Evolutionary conservation across 257 asterid species (phyloP).

Genomic region (Forsythia viridissima): DNA sequence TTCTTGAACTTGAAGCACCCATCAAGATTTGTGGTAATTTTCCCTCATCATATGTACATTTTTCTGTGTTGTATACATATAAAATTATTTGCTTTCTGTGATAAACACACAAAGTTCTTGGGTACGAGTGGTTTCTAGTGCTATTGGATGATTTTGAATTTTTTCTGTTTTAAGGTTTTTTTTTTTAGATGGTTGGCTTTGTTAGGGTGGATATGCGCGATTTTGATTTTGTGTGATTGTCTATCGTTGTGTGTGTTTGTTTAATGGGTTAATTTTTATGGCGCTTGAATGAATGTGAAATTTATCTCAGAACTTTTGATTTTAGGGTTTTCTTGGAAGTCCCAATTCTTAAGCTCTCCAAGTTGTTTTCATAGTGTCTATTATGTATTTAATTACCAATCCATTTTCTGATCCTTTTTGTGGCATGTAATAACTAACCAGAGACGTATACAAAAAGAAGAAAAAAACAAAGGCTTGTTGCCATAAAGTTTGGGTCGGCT

Average conservation of each 20-base stretch:
- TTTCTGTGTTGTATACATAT: neutral
- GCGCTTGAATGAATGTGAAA: neutral
- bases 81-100: constrained; percentile 4
- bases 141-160: constrained; percentile 1
- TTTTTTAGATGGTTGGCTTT: neutral
- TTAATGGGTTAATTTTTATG: constrained; percentile 1
- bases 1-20: constrained; percentile 93
- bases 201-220: neutral
- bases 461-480: neutral
- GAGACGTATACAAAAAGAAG: neutral
- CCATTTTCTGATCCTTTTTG: neutral
- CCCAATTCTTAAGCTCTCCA: constrained; percentile 9
- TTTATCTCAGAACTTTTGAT: neutral
- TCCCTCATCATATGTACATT: neutral
- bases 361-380: neutral
- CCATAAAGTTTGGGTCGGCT: neutral
- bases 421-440: neutral
- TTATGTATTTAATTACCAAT: neutral
- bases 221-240: neutral
- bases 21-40: constrained; percentile 87
- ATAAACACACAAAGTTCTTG: neutral
- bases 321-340: constrained; percentile 11
- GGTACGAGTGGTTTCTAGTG: neutral
- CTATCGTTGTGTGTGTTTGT: neutral
- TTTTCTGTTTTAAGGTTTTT: neutral